Conservation (phyloP, 352 stramenopile genomes). For the Globisporangium orthogonon region DNA sequence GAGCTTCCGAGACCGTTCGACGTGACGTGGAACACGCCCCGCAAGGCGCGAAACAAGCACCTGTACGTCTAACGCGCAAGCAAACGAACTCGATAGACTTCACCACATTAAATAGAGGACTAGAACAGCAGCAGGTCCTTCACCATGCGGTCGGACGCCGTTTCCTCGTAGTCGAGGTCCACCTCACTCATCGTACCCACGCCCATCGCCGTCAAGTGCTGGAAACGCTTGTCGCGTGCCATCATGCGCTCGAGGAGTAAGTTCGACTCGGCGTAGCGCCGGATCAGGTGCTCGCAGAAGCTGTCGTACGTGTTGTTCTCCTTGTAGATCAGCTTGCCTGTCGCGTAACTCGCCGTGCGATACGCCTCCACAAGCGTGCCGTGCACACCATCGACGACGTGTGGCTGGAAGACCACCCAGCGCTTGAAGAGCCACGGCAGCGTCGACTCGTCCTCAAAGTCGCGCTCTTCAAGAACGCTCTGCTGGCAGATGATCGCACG, state of each 20-base stretch:
- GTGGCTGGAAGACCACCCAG: slow-evolving; percentile 81
- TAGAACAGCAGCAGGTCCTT: slow-evolving; percentile 84
- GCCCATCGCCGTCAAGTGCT: slow-evolving; percentile 36
- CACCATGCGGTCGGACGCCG: slow-evolving; percentile 76
- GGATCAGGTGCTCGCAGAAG: slow-evolving; percentile 86
- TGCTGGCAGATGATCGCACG: slow-evolving; percentile 81
- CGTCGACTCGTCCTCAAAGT: slow-evolving; percentile 75
- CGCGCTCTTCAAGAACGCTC: slow-evolving; percentile 74
- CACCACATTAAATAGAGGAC: slow-evolving; percentile 16
- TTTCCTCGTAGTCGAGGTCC: slow-evolving; percentile 42
- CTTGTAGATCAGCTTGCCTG: slow-evolving; percentile 81
- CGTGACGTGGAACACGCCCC: slow-evolving; percentile 60
- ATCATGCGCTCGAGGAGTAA: slow-evolving; percentile 79
- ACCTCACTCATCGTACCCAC: slow-evolving; percentile 20
- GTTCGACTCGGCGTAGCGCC: slow-evolving; percentile 82
- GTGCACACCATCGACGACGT: slow-evolving; percentile 60
- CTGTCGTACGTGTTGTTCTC: slow-evolving; percentile 88
- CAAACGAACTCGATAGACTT: not conserved
- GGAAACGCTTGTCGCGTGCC: slow-evolving; percentile 68
- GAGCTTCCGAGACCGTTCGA: slow-evolving; percentile 60
- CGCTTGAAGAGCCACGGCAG: slow-evolving; percentile 86
- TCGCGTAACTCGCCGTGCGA: slow-evolving; percentile 79
- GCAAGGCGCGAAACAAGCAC: slow-evolving; percentile 65
- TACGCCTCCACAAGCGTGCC: slow-evolving; percentile 80
- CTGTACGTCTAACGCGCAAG: slow-evolving; percentile 54